Conservation (phyloP, 129 eudicot species). For the Pulicaria dysenterica region DNA sequence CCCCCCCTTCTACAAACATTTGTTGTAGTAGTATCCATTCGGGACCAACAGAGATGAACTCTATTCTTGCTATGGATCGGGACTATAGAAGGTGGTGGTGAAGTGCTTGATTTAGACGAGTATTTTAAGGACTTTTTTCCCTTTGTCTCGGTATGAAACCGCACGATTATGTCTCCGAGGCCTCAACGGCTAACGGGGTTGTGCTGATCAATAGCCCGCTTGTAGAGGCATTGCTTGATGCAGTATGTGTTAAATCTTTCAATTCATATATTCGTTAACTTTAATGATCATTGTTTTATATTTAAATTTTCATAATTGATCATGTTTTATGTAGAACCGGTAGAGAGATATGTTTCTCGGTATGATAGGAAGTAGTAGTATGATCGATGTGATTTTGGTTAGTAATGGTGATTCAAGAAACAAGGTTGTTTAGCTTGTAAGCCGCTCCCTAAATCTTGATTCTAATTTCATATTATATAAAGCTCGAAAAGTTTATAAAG, state of each 20-base stretch:
- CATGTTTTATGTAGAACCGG: slow-evolving; percentile 57
- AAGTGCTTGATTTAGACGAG: slow-evolving; percentile 62
- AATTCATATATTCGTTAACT: background rate
- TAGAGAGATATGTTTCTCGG: slow-evolving; percentile 67
- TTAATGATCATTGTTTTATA: background rate
- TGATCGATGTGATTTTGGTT: slow-evolving; percentile 47
- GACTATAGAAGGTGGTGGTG: slow-evolving; percentile 54
- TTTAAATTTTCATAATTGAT: background rate
- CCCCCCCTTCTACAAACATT: too few species aligned
- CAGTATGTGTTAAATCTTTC: slow-evolving; percentile 40
- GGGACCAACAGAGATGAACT: slow-evolving; percentile 78
- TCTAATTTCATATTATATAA: background rate
- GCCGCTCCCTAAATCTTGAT: background rate
- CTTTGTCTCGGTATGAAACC: slow-evolving; percentile 69
- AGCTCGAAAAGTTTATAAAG: background rate
- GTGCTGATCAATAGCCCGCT: slow-evolving; percentile 56
- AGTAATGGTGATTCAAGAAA: slow-evolving; percentile 58
- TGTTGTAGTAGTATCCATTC: too few species aligned
- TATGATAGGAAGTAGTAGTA: slow-evolving; percentile 54
- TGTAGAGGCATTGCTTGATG: slow-evolving; percentile 60
- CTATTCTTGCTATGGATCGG: slow-evolving; percentile 59
- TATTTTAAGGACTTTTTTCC: slow-evolving; percentile 49
- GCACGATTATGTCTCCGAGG: slow-evolving; percentile 60
- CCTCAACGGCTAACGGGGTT: slow-evolving; percentile 61
- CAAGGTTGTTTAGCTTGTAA: slow-evolving; percentile 69